Percentiles rank a stretch among this genome's conserved stretches.
These are phyloP conservation scores for Talaromyces albobiverticillius DNA, from an alignment of 2,329 filamentous ascomycete genomes.

Conservation along the genomic window DNA sequence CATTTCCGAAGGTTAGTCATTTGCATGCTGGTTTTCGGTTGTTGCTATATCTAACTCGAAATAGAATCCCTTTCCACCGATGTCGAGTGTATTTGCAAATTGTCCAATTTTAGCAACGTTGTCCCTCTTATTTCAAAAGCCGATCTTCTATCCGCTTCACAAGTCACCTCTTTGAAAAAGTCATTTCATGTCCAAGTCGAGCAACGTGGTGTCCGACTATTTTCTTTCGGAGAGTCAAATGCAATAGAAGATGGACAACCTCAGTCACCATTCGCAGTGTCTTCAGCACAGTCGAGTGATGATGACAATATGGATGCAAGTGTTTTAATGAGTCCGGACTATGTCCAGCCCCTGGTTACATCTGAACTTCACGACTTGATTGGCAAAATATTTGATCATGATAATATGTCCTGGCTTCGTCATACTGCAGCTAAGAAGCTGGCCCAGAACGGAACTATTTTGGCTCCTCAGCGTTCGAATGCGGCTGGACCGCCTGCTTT, in stretches of 20 bases:
- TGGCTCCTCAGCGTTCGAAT: slow-evolving; percentile 19
- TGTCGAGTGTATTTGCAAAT: slow-evolving; percentile 66
- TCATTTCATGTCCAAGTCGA: slow-evolving; percentile 34
- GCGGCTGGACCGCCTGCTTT: slow-evolving; percentile 13
- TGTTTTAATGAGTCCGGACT: slow-evolving; percentile 87
- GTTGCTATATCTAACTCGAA: slow-evolving; percentile 2
- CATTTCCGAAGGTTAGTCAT: slow-evolving; percentile 63
- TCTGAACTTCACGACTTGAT: slow-evolving; percentile 73
- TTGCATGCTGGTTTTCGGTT: background rate
- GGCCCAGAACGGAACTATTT: slow-evolving; percentile 61
- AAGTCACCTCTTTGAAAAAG: slow-evolving; percentile 60
- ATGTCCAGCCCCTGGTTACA: slow-evolving; percentile 72
- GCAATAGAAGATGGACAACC: slow-evolving; percentile 23
- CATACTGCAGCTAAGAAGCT: slow-evolving; percentile 81
- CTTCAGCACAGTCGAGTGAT: slow-evolving; percentile 69
- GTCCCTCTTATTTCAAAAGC: slow-evolving; percentile 77
- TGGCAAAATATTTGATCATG: slow-evolving; percentile 70
- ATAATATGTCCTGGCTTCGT: slow-evolving; percentile 76
- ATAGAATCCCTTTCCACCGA: slow-evolving; percentile 62
- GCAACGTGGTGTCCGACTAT: slow-evolving; percentile 58
- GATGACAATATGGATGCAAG: slow-evolving; percentile 87
- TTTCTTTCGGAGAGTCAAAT: slow-evolving; percentile 57
- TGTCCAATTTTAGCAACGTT: slow-evolving; percentile 75
- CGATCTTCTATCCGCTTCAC: slow-evolving; percentile 63
- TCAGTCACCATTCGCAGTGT: slow-evolving; percentile 67